Evolutionary conservation across 1,284 basidiomycete genomes (phyloP).

Genomic region (Leccinum insolens): DNA sequence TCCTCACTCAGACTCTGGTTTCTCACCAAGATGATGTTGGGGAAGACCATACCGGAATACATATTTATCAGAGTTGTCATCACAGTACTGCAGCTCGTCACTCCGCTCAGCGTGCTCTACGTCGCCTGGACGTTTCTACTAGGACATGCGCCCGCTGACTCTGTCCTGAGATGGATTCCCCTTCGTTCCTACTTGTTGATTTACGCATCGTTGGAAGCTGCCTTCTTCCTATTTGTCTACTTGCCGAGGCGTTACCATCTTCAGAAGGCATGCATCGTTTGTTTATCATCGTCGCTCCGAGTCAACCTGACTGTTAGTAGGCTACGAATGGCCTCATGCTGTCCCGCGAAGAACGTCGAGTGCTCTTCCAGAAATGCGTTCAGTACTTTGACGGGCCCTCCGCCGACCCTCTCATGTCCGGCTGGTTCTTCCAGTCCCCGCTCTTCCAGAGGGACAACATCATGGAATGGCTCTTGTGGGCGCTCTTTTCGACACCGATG

Average conservation of each 20-base stretch:
- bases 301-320: conserved; percentile 27
- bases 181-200: conserved; percentile 23
- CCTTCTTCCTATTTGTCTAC: conserved; percentile 54
- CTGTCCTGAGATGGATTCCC: not conserved
- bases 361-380: conserved; percentile 53
- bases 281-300: not conserved
- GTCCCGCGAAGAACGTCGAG: conserved; percentile 45
- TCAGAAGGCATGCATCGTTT: conserved; percentile 45
- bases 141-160: not conserved
- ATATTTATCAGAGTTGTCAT: conserved; percentile 55
- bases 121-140: conserved; percentile 16
- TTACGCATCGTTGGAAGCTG: conserved; percentile 46
- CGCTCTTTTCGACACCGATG: conserved; percentile 48
- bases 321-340: conserved; percentile 43
- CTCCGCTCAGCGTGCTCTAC: conserved; percentile 51
- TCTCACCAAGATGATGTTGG: conserved; percentile 40
- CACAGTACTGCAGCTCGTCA: conserved; percentile 47
- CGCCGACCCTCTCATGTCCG: conserved; percentile 40
- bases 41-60: conserved; percentile 51
- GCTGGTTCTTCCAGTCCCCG: conserved; percentile 54
- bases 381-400: conserved; percentile 23
- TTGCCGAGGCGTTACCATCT: conserved; percentile 46
- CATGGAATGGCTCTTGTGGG: conserved; percentile 68
- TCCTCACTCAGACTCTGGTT: not conserved
- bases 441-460: conserved; percentile 50